Conservation (phyloP, 2,329 filamentous ascomycete species). For the Aureobasidium sp. region DNA sequence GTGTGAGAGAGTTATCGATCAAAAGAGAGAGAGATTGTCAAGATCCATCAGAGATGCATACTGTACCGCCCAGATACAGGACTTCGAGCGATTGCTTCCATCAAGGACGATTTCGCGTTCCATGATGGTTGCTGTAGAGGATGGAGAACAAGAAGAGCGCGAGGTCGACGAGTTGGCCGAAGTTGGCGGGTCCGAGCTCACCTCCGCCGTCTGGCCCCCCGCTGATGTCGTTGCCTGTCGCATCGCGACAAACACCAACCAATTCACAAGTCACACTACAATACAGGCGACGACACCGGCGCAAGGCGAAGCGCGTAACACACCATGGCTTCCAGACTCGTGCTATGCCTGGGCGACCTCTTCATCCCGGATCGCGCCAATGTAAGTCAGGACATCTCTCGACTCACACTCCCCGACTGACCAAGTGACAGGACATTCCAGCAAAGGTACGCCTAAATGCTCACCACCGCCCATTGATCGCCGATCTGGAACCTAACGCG, state of each 20-base stretch:
- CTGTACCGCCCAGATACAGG: not conserved
- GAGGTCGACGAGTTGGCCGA: not conserved
- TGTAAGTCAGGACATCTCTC: conserved; percentile 35
- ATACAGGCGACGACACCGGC: not conserved
- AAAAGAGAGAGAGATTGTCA: not conserved
- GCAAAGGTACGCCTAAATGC: conserved; percentile 60
- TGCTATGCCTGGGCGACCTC: conserved; percentile 85
- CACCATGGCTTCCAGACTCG: conserved; percentile 71
- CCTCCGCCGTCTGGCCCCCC: conserved; percentile 4
- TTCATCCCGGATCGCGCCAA: conserved; percentile 89
- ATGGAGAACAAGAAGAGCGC: not conserved
- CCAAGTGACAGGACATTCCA: conserved; percentile 57
- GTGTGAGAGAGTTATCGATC: not conserved
- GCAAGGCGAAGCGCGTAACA: not conserved
- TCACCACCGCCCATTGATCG: not conserved
- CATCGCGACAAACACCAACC: not conserved
- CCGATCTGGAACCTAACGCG: not conserved
- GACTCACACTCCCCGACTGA: conserved; percentile 13
- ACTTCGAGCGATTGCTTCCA: not conserved
- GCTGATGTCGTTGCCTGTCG: conserved; percentile 1
- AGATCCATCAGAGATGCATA: not conserved
- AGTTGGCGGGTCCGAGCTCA: not conserved
- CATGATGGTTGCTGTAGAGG: not conserved
- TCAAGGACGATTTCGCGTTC: not conserved
- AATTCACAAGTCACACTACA: not conserved